Evolutionary conservation across 495 filamentous ascomycete genomes (phyloP).

Genomic region (Penicillium tannophilum): DNA sequence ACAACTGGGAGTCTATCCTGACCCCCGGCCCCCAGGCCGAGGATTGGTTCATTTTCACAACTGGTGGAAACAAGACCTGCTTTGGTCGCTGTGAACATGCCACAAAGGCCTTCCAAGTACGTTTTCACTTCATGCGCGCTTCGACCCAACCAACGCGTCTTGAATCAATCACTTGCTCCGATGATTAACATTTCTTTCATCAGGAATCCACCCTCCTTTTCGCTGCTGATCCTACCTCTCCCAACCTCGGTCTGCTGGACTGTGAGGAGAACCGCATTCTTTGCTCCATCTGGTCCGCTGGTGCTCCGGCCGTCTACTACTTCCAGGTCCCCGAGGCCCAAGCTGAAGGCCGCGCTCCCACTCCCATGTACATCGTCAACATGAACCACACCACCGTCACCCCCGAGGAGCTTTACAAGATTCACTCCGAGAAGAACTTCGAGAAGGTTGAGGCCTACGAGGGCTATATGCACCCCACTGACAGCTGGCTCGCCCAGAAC

Average conservation of each 20-base stretch:
- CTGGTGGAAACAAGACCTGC: conserved; percentile 88
- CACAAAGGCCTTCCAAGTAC: conserved; percentile 59
- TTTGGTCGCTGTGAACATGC: conserved; percentile 61
- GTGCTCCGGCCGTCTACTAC: conserved; percentile 70
- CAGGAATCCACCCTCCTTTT: conserved; percentile 71
- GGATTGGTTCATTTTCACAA: conserved; percentile 81
- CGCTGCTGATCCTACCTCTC: conserved; percentile 63
- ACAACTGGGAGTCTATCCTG: conserved; percentile 73
- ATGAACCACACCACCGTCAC: conserved; percentile 69
- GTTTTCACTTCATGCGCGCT: neutral
- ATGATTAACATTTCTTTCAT: conserved; percentile 12
- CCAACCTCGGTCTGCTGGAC: conserved; percentile 71
- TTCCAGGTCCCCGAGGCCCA: conserved; percentile 67
- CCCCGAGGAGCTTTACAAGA: conserved; percentile 59
- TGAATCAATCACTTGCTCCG: neutral
- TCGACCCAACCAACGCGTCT: neutral
- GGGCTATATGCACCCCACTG: conserved; percentile 78
- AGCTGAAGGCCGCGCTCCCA: conserved; percentile 36
- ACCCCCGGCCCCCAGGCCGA: conserved; percentile 64
- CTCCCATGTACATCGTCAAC: conserved; percentile 57
- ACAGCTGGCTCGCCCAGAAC: conserved; percentile 68
- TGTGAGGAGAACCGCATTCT: conserved; percentile 80
- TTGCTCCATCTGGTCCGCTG: conserved; percentile 79
- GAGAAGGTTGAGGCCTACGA: conserved; percentile 59
- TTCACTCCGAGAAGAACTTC: conserved; percentile 65